Evolutionary conservation across 352 stramenopile species (phyloP).

Genomic region (Thraustochytrium sp.): DNA sequence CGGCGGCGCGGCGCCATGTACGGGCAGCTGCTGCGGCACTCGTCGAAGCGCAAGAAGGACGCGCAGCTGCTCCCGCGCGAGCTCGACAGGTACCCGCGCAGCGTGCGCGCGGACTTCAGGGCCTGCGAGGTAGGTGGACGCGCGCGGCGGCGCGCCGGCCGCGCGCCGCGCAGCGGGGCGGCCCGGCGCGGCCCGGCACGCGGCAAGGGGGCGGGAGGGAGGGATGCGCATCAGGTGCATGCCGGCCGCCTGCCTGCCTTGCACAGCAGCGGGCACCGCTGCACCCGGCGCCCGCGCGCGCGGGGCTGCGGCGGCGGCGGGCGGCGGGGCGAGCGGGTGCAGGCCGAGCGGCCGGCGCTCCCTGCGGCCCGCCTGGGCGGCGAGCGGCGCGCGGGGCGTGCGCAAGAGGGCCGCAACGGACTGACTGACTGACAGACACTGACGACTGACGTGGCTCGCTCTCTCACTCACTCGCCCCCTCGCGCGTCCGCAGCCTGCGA

Average conservation of each 20-base stretch:
- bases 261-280: no score
- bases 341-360: not conserved
- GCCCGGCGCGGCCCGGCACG: no score
- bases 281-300: no score
- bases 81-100: conserved; percentile 25
- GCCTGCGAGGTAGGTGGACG: not conserved
- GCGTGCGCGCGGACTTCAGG: conserved; percentile 9
- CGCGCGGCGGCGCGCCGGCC: not conserved
- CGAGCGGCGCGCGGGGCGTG: not conserved
- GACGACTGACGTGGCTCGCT: not conserved
- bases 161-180: not conserved
- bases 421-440: not conserved
- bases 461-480: not conserved
- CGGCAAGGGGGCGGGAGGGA: no score
- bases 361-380: not conserved
- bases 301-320: no score
- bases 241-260: no score
- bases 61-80: conserved; percentile 28
- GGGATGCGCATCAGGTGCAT: no score
- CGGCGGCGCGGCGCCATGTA: no score
- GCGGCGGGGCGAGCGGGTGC: not conserved
- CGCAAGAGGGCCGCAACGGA: not conserved
- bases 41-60: conserved; percentile 9
- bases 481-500: not conserved
- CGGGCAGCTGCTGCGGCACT: conserved; percentile 22